A percentile compares a stretch with the other conserved stretches of the same genome.
phyloP scores from a whole-genome alignment of 106 monocot species.

The Platanthera guangdongensis region DNA sequence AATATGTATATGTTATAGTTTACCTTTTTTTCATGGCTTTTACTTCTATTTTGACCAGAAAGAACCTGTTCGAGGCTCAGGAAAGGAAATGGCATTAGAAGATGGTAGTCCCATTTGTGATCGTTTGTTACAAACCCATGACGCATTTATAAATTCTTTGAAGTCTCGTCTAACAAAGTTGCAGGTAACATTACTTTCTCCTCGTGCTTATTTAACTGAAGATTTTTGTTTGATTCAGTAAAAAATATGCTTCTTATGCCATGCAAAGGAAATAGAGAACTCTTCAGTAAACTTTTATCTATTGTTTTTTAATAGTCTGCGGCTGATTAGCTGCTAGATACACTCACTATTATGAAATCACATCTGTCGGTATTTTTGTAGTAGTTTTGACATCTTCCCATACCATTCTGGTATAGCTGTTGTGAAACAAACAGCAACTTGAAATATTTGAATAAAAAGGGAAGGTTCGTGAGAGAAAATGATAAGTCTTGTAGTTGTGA shows the following conservation, averaged over 20 bases:
- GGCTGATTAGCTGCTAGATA: not conserved
- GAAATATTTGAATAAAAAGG: not conserved
- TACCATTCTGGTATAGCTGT: not conserved
- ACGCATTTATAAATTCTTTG: conserved; percentile 53
- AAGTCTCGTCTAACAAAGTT: conserved; percentile 84
- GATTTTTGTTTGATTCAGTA: conserved; percentile 1
- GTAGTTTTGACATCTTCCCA: not conserved
- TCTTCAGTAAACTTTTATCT: not conserved
- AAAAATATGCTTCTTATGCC: not conserved
- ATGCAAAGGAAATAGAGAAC: not conserved
- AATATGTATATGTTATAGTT: not conserved
- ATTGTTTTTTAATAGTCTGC: not conserved
- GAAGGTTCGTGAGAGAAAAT: not conserved
- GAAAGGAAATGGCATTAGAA: conserved; percentile 20
- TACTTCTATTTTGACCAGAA: conserved; percentile 22
- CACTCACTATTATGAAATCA: not conserved
- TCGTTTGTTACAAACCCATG: conserved; percentile 50
- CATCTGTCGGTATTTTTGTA: not conserved
- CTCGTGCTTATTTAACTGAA: not conserved
- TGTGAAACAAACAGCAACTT: not conserved
- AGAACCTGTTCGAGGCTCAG: conserved; percentile 7
- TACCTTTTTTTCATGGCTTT: not conserved
- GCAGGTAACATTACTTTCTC: conserved; percentile 34
- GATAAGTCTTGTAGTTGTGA: not conserved
- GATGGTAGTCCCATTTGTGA: conserved; percentile 29